Base-by-base conservation (phyloP, 2,329 filamentous ascomycete species). In the Penicillium sp. region DNA sequence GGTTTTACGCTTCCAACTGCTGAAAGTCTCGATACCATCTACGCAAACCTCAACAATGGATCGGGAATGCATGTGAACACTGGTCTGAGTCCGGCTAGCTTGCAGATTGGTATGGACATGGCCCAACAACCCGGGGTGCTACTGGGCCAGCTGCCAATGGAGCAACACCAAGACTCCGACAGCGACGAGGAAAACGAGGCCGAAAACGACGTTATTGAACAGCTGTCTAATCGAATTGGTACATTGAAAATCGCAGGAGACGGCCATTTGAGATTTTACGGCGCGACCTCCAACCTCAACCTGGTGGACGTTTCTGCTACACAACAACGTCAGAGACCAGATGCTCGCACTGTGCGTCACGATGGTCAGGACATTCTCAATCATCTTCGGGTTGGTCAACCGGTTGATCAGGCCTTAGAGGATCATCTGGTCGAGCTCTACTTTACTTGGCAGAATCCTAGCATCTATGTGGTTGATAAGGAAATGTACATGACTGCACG, bases 391-490 rank as follows among this genome's bases (percentile, higher is more conserved):
- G 67, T 80, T 13, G 73, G 73, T 19, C 75, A 78, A 59, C 54
- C 70, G 4, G 75, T 80, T 16, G 74, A 77, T 31, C 69, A 71
- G 21, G 70, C 67, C 4, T 60, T 80, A 6, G 78, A 80, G 53
- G 70, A 76, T 27, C 79, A 81, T 62, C 70, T 81, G 1, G 68
- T 78, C 6, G 71, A 75, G 33, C 69, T 81, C 0, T 81, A 77
- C 54, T 81, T 81, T 54, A 74, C 77, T 1, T 81, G 79, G 79
- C 77, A 81, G 61, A 80, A 81, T 47, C 72, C 78, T 6, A 75
- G 75, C 43, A 76, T 77, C 46, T 77, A 79, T 46, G 72, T 79
- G 1, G 77, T 81, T 3, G 77, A 81, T 53, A 74, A 75, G 44
- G 72, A 75, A 23, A 75, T 77, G 71, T 77, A 69, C 50, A 68